Evolutionary conservation across 2,329 filamentous ascomycete genomes (phyloP), one percentile per base, ranked within the genome.

Genomic region (Apiospora hydei): DNA sequence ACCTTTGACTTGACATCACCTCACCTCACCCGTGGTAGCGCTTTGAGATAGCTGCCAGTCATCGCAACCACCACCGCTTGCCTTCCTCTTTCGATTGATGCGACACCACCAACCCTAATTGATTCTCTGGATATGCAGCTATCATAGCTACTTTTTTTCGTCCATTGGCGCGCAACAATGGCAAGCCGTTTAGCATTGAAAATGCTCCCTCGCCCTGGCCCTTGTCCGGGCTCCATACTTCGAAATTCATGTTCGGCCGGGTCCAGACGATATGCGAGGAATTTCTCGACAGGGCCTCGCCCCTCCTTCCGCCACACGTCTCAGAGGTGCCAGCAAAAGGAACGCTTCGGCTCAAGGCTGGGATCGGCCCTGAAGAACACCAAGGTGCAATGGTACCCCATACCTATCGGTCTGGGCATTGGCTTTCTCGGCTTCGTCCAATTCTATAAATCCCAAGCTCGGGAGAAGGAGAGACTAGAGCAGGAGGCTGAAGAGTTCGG

Each of bases 371-470:
- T 87, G 70, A 84, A 82, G 74, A 86, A 86, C 76, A 86, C 84
- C 75, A 89, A 86, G 81, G 88, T 96, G 74, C 90, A 93, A 85
- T 98, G 95, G 95, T 94, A 95, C 82, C 94, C 93, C 67, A 97
- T 98, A 76, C 95, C 95, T 30, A 89, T 98, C 71, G 94, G 92
- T 38, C 87, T 98, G 30, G 95, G 95, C 73, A 91, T 98, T 78
- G 94, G 90, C 72, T 95, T 97, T 78, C 87, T 98, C 11, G 95
- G 94, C 34, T 85, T 93, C 69, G 88, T 95, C 69, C 95, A 98
- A 78, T 91, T 97, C 81, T 96, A 96, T 82, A 94, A 94, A 80
- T 89, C 94, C 71, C 90, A 85, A 18, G 80, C 82, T 34, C 81
- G 88, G n/a, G 86, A 90, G 73, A 86, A 88, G 76, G 87, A 89